Evolutionary conservation across 176 grass and related monocot species (phyloP).

Genomic region (Sorghum bicolor): DNA sequence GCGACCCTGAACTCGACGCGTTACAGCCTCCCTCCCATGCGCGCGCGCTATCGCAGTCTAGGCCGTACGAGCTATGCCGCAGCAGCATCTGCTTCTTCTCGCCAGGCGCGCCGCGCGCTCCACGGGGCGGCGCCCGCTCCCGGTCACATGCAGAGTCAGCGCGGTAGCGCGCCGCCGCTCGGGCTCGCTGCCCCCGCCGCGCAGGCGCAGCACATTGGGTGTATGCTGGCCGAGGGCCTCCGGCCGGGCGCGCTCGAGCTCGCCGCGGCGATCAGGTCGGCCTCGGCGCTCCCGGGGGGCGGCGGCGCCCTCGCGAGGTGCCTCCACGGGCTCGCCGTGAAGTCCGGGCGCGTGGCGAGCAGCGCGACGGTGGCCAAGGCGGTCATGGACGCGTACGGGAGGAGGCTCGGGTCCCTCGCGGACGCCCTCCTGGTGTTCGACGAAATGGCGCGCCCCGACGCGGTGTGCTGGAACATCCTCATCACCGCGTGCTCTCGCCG

Average conservation of each 20-base stretch:
- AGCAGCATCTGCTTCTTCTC: background rate
- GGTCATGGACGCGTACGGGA: conserved; percentile 59
- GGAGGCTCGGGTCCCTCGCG: conserved; percentile 8
- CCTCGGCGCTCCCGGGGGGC: background rate
- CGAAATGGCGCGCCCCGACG: conserved; percentile 46
- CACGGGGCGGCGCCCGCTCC: conserved; percentile 37
- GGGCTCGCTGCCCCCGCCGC: background rate
- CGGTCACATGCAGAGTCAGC: conserved; percentile 19
- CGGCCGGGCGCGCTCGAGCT: conserved; percentile 49
- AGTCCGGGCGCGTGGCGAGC: conserved; percentile 21
- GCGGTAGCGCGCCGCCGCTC: conserved; percentile 30
- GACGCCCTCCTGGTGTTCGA: conserved; percentile 46
- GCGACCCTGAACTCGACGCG: background rate
- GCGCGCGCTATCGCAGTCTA: background rate
- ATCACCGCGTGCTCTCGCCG: conserved; percentile 43
- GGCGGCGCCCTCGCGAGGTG: conserved; percentile 7
- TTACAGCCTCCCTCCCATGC: background rate
- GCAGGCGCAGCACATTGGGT: background rate
- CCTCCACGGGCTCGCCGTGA: conserved; percentile 57
- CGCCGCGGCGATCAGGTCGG: conserved; percentile 52
- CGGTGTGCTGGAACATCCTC: conserved; percentile 67
- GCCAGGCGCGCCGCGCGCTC: conserved; percentile 26
- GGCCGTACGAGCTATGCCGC: background rate
- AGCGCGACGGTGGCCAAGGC: conserved; percentile 50
- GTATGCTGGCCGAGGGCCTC: conserved; percentile 16